A percentile compares a stretch with the other conserved stretches of the same genome.
Conservation (phyloP, 768 basidiomycete species). For the Lentinula sp. region DNA sequence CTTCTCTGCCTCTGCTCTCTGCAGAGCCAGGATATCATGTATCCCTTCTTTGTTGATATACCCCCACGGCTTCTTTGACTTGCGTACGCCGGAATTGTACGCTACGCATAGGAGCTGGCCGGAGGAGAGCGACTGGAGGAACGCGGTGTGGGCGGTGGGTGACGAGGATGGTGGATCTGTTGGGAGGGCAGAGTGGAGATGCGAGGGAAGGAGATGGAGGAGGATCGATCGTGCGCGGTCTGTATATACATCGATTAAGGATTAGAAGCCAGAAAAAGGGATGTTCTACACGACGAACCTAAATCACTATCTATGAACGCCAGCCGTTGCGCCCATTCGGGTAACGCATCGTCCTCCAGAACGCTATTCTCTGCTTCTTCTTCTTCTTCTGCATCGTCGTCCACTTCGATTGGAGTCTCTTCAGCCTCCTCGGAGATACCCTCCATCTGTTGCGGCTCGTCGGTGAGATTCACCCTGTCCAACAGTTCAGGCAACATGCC, state of each 20-base stretch:
- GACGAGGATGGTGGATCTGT: conserved; percentile 13
- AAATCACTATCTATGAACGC: conserved; percentile 51
- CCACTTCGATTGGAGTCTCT: background rate
- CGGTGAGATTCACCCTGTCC: conserved; percentile 37
- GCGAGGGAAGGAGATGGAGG: conserved; percentile 49
- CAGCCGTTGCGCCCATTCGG: conserved; percentile 68
- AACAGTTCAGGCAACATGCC: conserved; percentile 49
- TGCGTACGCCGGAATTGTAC: conserved; percentile 77
- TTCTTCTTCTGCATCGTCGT: conserved; percentile 5
- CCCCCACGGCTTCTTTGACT: conserved; percentile 83
- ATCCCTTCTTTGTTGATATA: conserved; percentile 74
- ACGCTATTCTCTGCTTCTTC: conserved; percentile 31
- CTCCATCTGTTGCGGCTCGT: conserved; percentile 56
- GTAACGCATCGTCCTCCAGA: conserved; percentile 67
- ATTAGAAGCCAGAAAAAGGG: conserved; percentile 3
- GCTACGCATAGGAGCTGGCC: conserved; percentile 78
- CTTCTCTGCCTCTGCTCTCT: conserved; percentile 35
- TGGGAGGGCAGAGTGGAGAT: conserved; percentile 36
- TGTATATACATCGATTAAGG: conserved; percentile 20
- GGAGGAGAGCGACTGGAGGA: conserved; percentile 58
- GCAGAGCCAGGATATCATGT: conserved; percentile 72
- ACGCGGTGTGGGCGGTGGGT: conserved; percentile 25
- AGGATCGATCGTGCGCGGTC: conserved; percentile 65
- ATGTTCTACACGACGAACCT: conserved; percentile 33
- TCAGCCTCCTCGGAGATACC: conserved; percentile 31